Conservation (phyloP, 331 rosid species). For the Saraca asoca region DNA sequence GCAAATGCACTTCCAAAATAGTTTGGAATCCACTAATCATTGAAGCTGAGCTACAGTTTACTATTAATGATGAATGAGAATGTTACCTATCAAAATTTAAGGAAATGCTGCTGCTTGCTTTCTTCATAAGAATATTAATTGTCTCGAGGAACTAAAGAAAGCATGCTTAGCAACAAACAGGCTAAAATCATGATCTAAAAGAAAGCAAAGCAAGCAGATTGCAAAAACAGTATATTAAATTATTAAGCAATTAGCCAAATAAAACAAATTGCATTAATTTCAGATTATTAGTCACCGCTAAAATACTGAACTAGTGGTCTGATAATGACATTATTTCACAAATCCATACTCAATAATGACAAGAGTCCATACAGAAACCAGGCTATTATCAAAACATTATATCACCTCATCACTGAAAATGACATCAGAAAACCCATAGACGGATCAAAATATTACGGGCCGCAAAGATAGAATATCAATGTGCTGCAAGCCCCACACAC, state of each 20-base stretch:
- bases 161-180: no score
- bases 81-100: no score
- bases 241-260: background rate
- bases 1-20: no score
- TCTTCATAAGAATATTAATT: no score
- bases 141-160: no score
- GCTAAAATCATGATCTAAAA: no score
- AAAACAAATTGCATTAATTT: background rate
- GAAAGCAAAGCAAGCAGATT: background rate
- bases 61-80: no score
- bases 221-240: background rate
- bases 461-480: background rate
- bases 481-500: background rate
- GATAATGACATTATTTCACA: background rate
- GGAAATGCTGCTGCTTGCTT: no score
- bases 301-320: background rate
- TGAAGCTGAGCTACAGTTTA: no score
- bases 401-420: background rate
- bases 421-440: background rate
- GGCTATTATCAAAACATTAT: background rate
- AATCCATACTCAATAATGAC: background rate
- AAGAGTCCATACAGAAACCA: slow-evolving; percentile 7
- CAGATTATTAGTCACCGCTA: background rate
- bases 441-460: background rate
- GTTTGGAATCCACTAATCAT: no score